These are phyloP conservation scores for Boechera retrofracta DNA, from an alignment of 345 rosid species.

Conservation along the genomic window DNA sequence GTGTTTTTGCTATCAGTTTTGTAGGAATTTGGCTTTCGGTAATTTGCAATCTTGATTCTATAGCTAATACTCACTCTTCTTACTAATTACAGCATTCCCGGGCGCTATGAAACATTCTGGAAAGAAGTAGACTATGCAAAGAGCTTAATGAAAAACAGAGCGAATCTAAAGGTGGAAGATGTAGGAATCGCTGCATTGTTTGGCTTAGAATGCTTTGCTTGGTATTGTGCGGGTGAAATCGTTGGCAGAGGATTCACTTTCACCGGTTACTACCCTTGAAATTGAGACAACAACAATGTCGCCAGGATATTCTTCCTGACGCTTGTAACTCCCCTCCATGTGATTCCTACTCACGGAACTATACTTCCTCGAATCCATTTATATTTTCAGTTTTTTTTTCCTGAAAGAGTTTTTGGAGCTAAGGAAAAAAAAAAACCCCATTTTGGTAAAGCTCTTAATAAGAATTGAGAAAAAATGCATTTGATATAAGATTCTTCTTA, in stretches of 20 bases:
- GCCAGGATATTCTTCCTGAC: conserved; percentile 19
- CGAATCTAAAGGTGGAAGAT: conserved; percentile 64
- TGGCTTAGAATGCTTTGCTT: conserved; percentile 70
- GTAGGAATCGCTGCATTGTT: conserved; percentile 62
- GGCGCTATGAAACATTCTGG: conserved; percentile 53
- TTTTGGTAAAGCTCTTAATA: conserved; percentile 33
- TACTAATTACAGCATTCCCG: conserved; percentile 53
- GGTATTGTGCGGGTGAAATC: conserved; percentile 72
- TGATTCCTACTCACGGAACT: conserved; percentile 1
- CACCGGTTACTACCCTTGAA: conserved; percentile 64
- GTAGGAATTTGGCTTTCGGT: neutral
- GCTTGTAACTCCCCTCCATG: neutral
- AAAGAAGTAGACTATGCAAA: conserved; percentile 62
- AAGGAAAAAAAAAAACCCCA: neutral
- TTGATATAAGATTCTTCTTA: conserved; percentile 24
- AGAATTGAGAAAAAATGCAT: conserved; percentile 26
- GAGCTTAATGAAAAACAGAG: conserved; percentile 55
- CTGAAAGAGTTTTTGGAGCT: conserved; percentile 22
- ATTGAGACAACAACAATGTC: neutral
- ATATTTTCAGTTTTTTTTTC: neutral
- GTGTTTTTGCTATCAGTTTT: neutral
- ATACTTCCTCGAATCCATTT: conserved; percentile 11
- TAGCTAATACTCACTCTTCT: conserved; percentile 29
- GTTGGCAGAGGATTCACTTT: conserved; percentile 71
- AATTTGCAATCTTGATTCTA: neutral